phyloP scores from a whole-genome alignment of 345 rosid species.

The Salix suchowensis region DNA sequence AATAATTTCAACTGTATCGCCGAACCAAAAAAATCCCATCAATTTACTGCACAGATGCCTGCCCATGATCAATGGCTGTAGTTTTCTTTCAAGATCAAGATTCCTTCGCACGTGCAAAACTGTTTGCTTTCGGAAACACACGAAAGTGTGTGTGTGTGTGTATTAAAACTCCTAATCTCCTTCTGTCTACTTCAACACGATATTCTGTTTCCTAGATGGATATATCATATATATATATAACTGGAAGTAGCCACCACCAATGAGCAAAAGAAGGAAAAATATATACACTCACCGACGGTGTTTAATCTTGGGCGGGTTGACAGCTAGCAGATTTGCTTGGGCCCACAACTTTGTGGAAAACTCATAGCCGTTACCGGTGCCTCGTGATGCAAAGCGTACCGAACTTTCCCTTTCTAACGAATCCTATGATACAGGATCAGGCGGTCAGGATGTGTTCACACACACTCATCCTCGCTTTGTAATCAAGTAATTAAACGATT shows the following conservation, averaged over 20 bases:
- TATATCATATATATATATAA: background rate
- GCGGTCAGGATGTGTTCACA: background rate
- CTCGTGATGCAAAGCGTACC: conserved; percentile 20
- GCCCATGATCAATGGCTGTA: background rate
- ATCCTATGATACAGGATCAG: conserved; percentile 21
- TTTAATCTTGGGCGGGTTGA: conserved; percentile 7
- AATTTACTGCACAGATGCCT: background rate
- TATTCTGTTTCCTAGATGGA: background rate
- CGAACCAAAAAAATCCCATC: background rate
- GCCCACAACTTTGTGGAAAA: conserved; percentile 7
- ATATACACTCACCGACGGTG: background rate
- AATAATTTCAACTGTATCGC: no score
- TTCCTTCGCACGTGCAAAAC: conserved; percentile 1
- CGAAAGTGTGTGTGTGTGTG: background rate
- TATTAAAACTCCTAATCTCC: background rate
- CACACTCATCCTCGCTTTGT: no score
- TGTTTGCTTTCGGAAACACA: background rate
- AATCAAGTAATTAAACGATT: no score
- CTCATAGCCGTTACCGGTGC: conserved; percentile 16
- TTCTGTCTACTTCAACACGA: background rate
- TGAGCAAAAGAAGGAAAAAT: background rate
- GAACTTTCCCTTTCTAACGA: conserved; percentile 1
- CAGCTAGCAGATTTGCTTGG: conserved; percentile 22
- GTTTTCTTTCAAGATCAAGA: background rate
- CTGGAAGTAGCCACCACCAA: conserved; percentile 1